phyloP scores from a whole-genome alignment of 176 grass and related monocot genomes.

The Zea luxurians region DNA sequence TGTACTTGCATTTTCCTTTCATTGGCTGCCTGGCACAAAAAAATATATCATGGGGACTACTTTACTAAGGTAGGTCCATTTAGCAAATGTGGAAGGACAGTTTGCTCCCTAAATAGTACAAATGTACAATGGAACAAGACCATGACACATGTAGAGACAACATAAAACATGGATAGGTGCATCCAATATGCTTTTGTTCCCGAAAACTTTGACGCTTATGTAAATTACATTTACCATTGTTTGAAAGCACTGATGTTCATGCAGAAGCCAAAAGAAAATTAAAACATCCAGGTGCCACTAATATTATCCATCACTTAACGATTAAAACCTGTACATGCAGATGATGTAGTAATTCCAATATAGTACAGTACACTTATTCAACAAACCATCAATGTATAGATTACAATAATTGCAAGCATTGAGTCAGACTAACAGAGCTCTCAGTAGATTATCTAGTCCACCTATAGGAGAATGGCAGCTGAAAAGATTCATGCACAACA shows the following conservation, averaged over 20 bases:
- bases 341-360: background rate
- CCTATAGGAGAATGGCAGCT: background rate
- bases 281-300: too few species aligned
- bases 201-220: background rate
- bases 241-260: too few species aligned
- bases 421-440: background rate
- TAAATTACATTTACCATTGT: background rate
- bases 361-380: background rate
- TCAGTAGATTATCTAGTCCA: background rate
- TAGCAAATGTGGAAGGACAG: background rate
- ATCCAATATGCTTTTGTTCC: background rate
- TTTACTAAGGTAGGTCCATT: background rate
- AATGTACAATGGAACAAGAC: background rate
- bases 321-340: too few species aligned
- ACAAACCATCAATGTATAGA: background rate
- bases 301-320: too few species aligned
- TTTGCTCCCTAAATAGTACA: background rate
- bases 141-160: too few species aligned
- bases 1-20: background rate
- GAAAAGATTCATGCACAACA: background rate
- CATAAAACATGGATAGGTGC: background rate
- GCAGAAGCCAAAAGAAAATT: too few species aligned
- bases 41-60: background rate
- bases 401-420: background rate
- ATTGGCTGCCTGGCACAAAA: background rate